Conservation (phyloP, 305 asterid genomes). For the Stenogyne calaminthoides region DNA sequence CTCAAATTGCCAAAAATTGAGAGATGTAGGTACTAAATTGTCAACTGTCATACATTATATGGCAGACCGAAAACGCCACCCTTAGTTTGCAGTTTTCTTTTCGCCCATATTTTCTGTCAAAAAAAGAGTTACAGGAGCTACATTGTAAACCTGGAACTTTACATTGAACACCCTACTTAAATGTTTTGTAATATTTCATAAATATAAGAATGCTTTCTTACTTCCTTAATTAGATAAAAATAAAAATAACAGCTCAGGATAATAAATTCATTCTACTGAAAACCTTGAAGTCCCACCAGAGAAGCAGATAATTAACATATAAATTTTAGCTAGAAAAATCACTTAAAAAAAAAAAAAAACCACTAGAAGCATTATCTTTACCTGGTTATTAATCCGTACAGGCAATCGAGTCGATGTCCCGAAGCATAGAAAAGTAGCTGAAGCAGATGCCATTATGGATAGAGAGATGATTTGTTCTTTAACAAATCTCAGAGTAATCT, state of each 20-base stretch:
- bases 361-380: neutral
- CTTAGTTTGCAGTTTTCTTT: neutral
- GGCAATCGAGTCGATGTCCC: conserved; percentile 19
- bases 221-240: neutral
- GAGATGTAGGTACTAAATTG: neutral
- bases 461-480: neutral
- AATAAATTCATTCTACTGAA: neutral
- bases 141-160: conserved; percentile 10
- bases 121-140: conserved; percentile 1
- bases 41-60: neutral
- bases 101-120: neutral
- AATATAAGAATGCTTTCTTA: neutral
- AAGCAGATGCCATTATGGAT: conserved; percentile 31
- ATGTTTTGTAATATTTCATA: neutral
- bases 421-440: conserved; percentile 26
- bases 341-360: neutral
- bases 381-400: conserved; percentile 24
- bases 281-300: neutral
- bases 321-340: neutral
- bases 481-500: neutral
- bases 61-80: neutral
- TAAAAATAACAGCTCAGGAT: neutral
- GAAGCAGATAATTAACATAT: neutral
- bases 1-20: neutral
- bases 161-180: neutral